Evolutionary conservation across 140 eudicot species (phyloP).

Genomic region (Stevia rebaudiana): DNA sequence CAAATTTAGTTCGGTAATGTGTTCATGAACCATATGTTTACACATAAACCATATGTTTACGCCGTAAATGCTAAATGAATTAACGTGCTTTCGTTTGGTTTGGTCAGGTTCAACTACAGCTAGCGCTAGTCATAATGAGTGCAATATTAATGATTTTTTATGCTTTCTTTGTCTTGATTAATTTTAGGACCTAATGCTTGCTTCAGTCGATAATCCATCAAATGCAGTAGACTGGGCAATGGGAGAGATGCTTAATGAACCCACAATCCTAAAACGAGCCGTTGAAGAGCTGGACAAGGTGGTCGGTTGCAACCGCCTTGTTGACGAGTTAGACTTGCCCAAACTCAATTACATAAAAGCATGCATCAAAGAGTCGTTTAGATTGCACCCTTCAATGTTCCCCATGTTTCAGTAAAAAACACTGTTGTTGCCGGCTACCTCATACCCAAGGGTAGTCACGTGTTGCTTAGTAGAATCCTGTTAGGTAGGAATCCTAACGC

Average conservation of each 20-base stretch:
- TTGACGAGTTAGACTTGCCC: conserved; percentile 35
- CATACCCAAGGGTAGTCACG: conserved; percentile 23
- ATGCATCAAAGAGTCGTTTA: conserved; percentile 21
- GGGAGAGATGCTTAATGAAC: conserved; percentile 37
- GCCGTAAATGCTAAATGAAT: too few species aligned
- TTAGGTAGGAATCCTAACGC: conserved; percentile 8
- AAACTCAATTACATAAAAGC: conserved; percentile 36
- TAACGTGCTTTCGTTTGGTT: too few species aligned
- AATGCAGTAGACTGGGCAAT: conserved; percentile 40
- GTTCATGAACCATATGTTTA: too few species aligned
- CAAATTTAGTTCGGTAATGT: too few species aligned
- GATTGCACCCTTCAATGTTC: conserved; percentile 25
- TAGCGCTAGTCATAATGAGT: not conserved
- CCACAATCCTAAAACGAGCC: conserved; percentile 11
- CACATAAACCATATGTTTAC: too few species aligned
- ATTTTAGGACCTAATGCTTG: conserved; percentile 34
- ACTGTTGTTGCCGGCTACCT: conserved; percentile 13
- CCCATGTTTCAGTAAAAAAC: conserved; percentile 29
- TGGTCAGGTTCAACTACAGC: too few species aligned
- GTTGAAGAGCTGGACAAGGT: conserved; percentile 25
- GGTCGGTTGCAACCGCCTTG: conserved; percentile 27
- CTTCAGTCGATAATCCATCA: conserved; percentile 36
- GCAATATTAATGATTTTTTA: not conserved
- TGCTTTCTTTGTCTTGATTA: not conserved
- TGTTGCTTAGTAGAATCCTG: conserved; percentile 20